phyloP scores from a whole-genome alignment of 164 flowering plant genomes.

The Sextonia rubra region DNA sequence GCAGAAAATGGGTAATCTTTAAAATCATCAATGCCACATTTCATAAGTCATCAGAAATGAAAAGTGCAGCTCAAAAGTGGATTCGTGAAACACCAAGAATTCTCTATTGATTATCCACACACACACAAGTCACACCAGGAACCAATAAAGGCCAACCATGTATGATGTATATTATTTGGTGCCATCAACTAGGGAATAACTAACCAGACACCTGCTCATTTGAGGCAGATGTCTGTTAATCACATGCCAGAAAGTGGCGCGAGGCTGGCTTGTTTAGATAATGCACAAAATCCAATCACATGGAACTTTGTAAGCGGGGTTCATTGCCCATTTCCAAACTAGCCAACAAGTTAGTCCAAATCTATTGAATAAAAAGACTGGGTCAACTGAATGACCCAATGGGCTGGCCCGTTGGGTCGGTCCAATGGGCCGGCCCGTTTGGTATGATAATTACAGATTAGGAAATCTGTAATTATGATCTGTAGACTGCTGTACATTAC shows the following conservation, averaged over 20 bases:
- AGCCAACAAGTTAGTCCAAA: not conserved
- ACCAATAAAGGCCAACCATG: not conserved
- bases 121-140: not conserved
- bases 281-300: not conserved
- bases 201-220: not conserved
- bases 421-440: no score
- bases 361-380: no score
- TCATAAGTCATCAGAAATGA: not conserved
- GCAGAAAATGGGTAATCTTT: not conserved
- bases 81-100: not conserved
- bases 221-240: not conserved
- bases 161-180: no score
- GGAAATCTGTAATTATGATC: no score
- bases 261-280: not conserved
- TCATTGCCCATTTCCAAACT: not conserved
- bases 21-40: not conserved
- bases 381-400: no score
- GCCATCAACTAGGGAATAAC: not conserved
- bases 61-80: not conserved
- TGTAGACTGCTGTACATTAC: no score
- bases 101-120: no score
- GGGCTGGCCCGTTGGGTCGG: no score
- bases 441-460: no score
- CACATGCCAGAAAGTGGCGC: not conserved
- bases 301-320: not conserved